Base-by-base conservation (phyloP, 148 eudicot species). In the Vaccinium corymbosum region DNA sequence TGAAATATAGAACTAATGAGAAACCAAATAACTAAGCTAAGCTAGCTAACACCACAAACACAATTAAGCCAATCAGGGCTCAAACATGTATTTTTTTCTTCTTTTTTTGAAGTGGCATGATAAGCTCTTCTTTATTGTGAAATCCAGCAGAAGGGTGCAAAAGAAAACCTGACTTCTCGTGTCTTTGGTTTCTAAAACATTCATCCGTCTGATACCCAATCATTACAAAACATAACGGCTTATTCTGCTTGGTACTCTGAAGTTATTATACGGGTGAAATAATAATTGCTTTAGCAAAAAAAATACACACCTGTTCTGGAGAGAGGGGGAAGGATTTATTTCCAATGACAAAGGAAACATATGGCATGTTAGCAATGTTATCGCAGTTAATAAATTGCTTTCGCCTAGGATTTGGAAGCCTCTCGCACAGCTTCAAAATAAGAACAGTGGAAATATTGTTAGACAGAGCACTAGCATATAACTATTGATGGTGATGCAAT, bases 261-360 rank as follows among this genome's bases (percentile, higher is more conserved):
- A 76, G 16, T 50, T 48, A 48, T 9, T 22, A 51, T 7, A 32
- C 55, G 4, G 32, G 49, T 4, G 22, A 25, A 27, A 52, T 15
- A 9, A 51, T 51, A 52, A 8, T 22, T 25, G 4, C 25, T 22
- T 12, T 12, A 22, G 22, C 52, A n/a, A 16, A 0, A 53, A 6
- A 29, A 27, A 56, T 2, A 56, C 68, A 56, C 56, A 89, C 91
- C 89, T 89, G 85, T 55, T 89, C 78, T 61, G 93, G 91, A 64
- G 84, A 70, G 46, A 90, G 90, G 81, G 90, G 85, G 53, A 86
- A 90, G 50, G 89, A 32, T 70, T 79, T 81, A 52, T 61, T 70
- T 50, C 91, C 91, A 55, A 90, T 83, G 80, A 49, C 79, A 83
- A 89, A 87, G 48, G 93, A 87, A 56, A 90, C 77, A 55, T 79